Evolutionary conservation across 805 yeast genomes (phyloP).

Genomic region (Pichia heedii): DNA sequence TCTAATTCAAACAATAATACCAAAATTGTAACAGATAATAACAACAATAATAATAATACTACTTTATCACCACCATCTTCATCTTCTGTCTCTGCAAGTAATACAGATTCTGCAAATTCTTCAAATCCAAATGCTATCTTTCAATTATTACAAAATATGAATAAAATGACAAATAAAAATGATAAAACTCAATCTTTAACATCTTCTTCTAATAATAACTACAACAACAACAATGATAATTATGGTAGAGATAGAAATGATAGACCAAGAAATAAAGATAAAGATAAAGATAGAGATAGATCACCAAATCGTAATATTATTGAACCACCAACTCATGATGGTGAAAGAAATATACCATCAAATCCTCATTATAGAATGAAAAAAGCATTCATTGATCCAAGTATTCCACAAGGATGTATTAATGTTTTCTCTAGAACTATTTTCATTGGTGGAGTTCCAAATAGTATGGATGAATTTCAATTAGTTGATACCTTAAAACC

Average conservation of each 20-base stretch:
- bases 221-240: slow-evolving; percentile 11
- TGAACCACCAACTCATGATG: slow-evolving; percentile 31
- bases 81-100: slow-evolving; percentile 4
- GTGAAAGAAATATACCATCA: slow-evolving; percentile 61
- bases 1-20: slow-evolving; percentile 21
- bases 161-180: slow-evolving; percentile 17
- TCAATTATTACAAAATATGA: slow-evolving; percentile 46
- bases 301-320: slow-evolving; percentile 32
- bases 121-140: slow-evolving; percentile 36
- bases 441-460: slow-evolving; percentile 91
- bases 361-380: slow-evolving; percentile 72
- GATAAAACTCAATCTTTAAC: slow-evolving; percentile 12
- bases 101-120: slow-evolving; percentile 9
- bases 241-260: slow-evolving; percentile 25
- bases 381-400: slow-evolving; percentile 58
- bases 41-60: background rate
- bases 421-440: slow-evolving; percentile 84
- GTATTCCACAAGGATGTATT: slow-evolving; percentile 68
- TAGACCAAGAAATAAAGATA: slow-evolving; percentile 13
- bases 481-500: slow-evolving; percentile 68
- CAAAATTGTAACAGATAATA: slow-evolving; percentile 19
- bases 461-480: slow-evolving; percentile 66
- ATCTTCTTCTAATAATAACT: slow-evolving; percentile 17
- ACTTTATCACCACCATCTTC: slow-evolving; percentile 7
- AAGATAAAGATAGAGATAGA: slow-evolving; percentile 44